Percentiles rank a stretch among this genome's conserved stretches.
Conservation (phyloP, 805 yeast genomes). For the Candida yuanshanica region DNA sequence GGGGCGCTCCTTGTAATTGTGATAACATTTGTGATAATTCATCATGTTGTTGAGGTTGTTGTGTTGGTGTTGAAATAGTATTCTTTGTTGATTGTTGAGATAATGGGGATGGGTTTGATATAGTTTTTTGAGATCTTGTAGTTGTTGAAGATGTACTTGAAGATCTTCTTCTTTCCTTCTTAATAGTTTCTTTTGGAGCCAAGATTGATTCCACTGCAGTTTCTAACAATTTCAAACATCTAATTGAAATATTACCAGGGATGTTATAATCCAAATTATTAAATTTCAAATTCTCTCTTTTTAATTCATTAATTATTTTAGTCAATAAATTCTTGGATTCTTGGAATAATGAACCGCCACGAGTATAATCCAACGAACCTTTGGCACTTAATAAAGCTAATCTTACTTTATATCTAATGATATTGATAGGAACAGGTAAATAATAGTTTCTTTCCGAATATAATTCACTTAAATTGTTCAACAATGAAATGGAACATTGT, state of each 20-base stretch:
- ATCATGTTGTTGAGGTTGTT: conserved; percentile 1
- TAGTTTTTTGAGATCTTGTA: neutral
- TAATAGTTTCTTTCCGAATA: conserved; percentile 35
- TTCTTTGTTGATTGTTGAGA: conserved; percentile 7
- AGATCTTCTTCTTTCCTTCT: neutral
- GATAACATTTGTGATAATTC: conserved; percentile 23
- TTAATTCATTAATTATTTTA: conserved; percentile 44
- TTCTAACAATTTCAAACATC: conserved; percentile 52
- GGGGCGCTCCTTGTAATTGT: conserved; percentile 19
- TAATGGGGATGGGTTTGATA: conserved; percentile 12
- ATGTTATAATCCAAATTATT: conserved; percentile 28
- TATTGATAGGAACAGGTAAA: conserved; percentile 59
- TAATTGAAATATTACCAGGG: conserved; percentile 57
- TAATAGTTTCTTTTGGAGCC: conserved; percentile 33
- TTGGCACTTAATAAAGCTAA: conserved; percentile 61
- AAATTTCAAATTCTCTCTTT: conserved; percentile 32
- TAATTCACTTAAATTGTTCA: conserved; percentile 43
- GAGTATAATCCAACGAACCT: conserved; percentile 75
- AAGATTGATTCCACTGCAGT: conserved; percentile 55
- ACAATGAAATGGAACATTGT: conserved; percentile 58
- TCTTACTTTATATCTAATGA: conserved; percentile 57
- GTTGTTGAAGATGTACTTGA: conserved; percentile 4
- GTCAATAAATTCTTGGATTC: conserved; percentile 56
- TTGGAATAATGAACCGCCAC: conserved; percentile 75
- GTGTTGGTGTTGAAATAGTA: neutral